These are phyloP conservation scores for Bipolaris cookei DNA, from an alignment of 2,329 filamentous ascomycete species.

Conservation along the genomic window DNA sequence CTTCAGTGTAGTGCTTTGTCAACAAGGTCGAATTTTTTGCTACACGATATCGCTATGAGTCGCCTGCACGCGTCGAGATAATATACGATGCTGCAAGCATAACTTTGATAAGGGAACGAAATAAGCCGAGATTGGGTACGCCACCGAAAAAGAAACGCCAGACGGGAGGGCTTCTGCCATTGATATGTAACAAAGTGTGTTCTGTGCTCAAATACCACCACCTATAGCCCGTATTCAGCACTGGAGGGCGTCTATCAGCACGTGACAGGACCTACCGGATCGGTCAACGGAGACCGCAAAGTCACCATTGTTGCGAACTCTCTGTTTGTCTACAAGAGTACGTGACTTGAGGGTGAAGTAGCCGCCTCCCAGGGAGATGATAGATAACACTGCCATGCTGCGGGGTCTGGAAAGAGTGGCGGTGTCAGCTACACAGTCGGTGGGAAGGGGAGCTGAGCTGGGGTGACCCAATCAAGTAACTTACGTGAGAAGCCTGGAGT, in stretches of 20 bases:
- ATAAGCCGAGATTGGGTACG: background rate
- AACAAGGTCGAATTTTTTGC: background rate
- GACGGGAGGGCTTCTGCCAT: background rate
- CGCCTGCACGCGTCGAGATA: too few relatives aligned
- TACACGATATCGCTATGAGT: background rate
- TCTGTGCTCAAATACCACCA: constrained; percentile 11
- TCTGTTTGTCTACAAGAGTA: constrained; percentile 36
- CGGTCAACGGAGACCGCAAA: constrained; percentile 47
- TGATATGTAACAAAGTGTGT: background rate
- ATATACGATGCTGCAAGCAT: background rate
- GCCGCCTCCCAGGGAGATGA: constrained; percentile 41
- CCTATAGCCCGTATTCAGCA: constrained; percentile 11
- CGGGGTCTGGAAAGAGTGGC: constrained; percentile 33
- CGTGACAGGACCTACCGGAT: constrained; percentile 33
- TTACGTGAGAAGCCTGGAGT: constrained; percentile 42
- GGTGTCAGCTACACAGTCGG: constrained; percentile 21
- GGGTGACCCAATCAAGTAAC: constrained; percentile 8
- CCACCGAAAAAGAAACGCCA: background rate
- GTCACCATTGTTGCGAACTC: constrained; percentile 38
- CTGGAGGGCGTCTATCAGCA: background rate
- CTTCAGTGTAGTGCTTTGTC: background rate
- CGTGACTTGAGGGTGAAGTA: constrained; percentile 44
- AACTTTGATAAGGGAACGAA: background rate
- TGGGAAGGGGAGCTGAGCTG: constrained; percentile 9
- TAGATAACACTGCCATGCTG: constrained; percentile 40